These are phyloP conservation scores for Macadamia integrifolia DNA, from an alignment of 164 flowering plant genomes.

Conservation along the genomic window DNA sequence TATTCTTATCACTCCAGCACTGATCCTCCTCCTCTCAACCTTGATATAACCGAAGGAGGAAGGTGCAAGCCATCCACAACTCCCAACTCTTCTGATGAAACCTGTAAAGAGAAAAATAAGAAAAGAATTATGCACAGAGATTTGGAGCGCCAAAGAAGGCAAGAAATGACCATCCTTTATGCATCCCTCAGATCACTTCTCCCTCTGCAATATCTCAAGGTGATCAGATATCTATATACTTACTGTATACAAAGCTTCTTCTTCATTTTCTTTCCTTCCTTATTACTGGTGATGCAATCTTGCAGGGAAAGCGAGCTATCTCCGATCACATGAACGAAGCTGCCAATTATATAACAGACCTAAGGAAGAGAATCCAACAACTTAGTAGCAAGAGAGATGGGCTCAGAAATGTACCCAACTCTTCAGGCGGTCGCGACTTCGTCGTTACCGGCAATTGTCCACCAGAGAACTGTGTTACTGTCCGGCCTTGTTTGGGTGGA, in stretches of 20 bases:
- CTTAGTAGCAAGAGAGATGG: no score
- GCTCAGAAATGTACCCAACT: background rate
- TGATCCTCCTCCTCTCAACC: no score
- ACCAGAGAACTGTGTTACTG: constrained; percentile 4
- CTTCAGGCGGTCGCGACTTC: background rate
- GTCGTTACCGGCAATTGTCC: no score
- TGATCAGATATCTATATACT: background rate
- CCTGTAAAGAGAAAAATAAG: background rate
- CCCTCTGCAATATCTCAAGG: constrained; percentile 34
- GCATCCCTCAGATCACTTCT: constrained; percentile 28
- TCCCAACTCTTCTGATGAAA: background rate
- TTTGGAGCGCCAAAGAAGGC: constrained; percentile 25
- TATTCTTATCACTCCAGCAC: no score
- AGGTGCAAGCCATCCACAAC: no score
- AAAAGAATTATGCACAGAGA: constrained; percentile 29
- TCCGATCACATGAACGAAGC: no score
- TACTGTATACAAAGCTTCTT: background rate
- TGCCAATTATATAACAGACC: no score
- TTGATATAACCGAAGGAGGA: no score
- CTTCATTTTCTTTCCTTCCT: background rate
- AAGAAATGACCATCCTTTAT: constrained; percentile 25
- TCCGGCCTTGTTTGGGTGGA: constrained; percentile 15
- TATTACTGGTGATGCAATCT: background rate
- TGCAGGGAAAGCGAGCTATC: no score
- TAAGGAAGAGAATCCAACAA: no score